Percentiles rank a stretch among this genome's conserved stretches.
Evolutionary conservation across 1,139 yeast genomes (phyloP).

Genomic region (Yamadazyma kanchanaburiensis): DNA sequence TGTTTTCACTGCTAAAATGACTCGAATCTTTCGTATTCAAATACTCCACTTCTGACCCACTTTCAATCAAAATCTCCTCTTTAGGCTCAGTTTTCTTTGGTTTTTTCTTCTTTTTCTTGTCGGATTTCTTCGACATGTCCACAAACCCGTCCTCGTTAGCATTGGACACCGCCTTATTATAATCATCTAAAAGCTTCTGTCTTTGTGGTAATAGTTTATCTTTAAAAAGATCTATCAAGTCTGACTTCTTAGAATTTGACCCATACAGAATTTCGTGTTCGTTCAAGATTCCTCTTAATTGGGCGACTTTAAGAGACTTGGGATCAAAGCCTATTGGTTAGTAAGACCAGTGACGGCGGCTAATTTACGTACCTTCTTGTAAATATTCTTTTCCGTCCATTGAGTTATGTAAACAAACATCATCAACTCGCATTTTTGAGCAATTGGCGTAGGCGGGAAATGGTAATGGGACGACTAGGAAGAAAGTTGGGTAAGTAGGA

Average conservation of each 20-base stretch:
- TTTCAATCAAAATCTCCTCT: no score
- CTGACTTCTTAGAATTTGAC: constrained; percentile 61
- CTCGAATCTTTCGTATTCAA: no score
- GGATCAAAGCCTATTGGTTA: constrained; percentile 54
- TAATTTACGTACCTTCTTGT: background rate
- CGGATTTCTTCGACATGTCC: constrained; percentile 12
- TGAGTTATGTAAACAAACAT: no score
- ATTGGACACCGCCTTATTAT: constrained; percentile 13
- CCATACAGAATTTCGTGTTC: constrained; percentile 56
- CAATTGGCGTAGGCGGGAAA: no score
- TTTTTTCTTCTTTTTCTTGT: constrained; percentile 1
- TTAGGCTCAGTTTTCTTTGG: background rate
- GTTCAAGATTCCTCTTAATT: constrained; percentile 58
- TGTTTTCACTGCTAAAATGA: no score
- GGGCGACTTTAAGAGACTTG: constrained; percentile 54
- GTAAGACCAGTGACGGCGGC: constrained; percentile 1
- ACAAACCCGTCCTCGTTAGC: constrained; percentile 24
- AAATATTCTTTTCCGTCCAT: background rate
- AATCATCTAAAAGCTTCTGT: constrained; percentile 22
- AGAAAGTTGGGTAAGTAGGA: no score
- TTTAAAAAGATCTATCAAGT: constrained; percentile 52
- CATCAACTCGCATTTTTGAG: no score
- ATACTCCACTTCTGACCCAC: no score
- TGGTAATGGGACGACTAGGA: no score
- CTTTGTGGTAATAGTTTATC: constrained; percentile 43